phyloP scores from a whole-genome alignment of 805 yeast species.

The Torulaspora franciscae region DNA sequence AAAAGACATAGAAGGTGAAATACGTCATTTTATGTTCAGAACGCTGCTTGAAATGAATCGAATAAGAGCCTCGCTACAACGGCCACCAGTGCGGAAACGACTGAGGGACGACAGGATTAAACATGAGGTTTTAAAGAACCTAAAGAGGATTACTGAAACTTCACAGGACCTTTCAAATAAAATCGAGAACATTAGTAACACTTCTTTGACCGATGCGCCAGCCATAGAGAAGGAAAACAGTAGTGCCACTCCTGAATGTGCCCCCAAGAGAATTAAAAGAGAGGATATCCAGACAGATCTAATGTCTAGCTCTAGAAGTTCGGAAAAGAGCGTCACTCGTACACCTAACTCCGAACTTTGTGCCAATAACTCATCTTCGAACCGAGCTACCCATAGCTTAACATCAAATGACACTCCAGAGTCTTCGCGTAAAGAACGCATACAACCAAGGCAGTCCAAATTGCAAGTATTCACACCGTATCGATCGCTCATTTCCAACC shows the following conservation, averaged over 20 bases:
- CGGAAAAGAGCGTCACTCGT: not conserved
- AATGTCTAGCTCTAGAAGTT: no score
- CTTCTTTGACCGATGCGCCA: not conserved
- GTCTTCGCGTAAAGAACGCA: not conserved
- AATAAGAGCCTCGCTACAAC: conserved; percentile 1
- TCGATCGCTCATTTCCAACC: conserved; percentile 1
- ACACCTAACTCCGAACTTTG: not conserved
- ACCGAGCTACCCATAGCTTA: not conserved
- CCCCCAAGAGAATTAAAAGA: not conserved
- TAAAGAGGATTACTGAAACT: not conserved
- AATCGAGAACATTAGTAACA: not conserved
- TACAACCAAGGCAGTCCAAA: not conserved
- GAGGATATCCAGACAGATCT: not conserved
- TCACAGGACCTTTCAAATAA: conserved; percentile 6
- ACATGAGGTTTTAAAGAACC: conserved; percentile 1
- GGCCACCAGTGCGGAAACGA: conserved; percentile 1
- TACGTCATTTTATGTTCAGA: conserved; percentile 11
- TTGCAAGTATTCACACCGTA: not conserved
- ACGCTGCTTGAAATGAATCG: conserved; percentile 9
- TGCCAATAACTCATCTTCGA: not conserved
- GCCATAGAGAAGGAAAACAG: not conserved
- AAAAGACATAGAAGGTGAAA: conserved; percentile 9
- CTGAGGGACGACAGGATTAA: conserved; percentile 2
- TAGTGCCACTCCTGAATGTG: not conserved
- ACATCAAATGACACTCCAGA: not conserved